A percentile compares a stretch with the other conserved stretches of the same genome.
Evolutionary conservation across 176 grass and related monocot genomes (phyloP).

Genomic region (Musa troglodytarum): DNA sequence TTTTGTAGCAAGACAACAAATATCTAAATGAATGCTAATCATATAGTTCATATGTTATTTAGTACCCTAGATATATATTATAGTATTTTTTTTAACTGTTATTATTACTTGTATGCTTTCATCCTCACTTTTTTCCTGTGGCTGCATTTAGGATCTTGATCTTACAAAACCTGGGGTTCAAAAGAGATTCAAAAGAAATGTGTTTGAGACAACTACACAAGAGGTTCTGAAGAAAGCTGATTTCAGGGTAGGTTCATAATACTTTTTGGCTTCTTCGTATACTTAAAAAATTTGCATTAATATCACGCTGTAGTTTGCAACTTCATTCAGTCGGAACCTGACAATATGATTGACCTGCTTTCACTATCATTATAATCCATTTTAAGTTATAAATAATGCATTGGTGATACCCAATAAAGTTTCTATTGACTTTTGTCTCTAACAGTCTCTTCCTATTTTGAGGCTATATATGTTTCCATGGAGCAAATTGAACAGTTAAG

Average conservation of each 20-base stretch:
- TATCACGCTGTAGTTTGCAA: not conserved
- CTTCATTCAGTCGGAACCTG: not conserved
- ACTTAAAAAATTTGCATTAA: not conserved
- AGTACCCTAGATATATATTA: not conserved
- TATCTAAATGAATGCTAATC: too few relatives aligned
- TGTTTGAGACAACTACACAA: slow-evolving; percentile 62
- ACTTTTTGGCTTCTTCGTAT: not conserved
- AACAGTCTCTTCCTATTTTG: too few relatives aligned
- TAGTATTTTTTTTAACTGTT: not conserved
- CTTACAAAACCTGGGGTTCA: slow-evolving; percentile 51
- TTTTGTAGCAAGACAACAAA: too few relatives aligned
- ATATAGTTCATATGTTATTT: not conserved
- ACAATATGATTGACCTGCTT: not conserved
- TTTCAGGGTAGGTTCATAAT: slow-evolving; percentile 54
- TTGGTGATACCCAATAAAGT: too few relatives aligned
- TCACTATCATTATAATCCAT: not conserved
- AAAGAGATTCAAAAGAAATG: slow-evolving; percentile 28
- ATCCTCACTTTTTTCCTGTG: not conserved
- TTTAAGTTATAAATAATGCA: too few relatives aligned
- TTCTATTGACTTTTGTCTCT: too few relatives aligned
- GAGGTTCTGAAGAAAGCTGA: slow-evolving; percentile 88
- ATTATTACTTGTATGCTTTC: not conserved
- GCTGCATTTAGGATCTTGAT: slow-evolving; percentile 64
- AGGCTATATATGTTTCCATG: too few relatives aligned
- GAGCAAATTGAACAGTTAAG: too few relatives aligned